Percentiles rank a stretch among this genome's conserved stretches.
Conservation (phyloP, 2,329 filamentous ascomycete species). For the Fusarium neocosmosporiellum region DNA sequence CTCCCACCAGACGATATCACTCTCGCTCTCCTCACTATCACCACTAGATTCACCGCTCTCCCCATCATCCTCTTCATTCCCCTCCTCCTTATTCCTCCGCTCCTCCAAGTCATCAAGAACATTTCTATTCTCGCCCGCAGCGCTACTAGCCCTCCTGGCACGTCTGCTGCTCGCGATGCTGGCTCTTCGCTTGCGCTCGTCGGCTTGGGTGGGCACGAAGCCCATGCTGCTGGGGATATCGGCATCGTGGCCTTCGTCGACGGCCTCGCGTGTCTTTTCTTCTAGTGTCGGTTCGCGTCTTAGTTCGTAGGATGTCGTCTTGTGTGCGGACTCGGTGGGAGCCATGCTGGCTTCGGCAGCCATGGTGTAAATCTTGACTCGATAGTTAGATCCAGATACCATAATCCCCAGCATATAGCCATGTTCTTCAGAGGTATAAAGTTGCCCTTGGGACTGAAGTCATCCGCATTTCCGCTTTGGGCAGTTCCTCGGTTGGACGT, state of each 20-base stretch:
- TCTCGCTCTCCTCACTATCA: constrained; percentile 38
- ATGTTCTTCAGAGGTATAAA: background rate
- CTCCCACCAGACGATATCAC: constrained; percentile 61
- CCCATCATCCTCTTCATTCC: background rate
- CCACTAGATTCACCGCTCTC: constrained; percentile 15
- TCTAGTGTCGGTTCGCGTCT: constrained; percentile 40
- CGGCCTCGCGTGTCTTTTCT: constrained; percentile 53
- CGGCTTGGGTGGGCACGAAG: constrained; percentile 54
- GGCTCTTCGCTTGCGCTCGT: constrained; percentile 51
- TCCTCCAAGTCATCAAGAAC: background rate
- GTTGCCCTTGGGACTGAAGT: background rate
- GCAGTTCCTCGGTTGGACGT: background rate
- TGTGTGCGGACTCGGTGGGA: constrained; percentile 1
- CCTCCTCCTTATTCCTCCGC: background rate
- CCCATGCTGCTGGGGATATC: constrained; percentile 61
- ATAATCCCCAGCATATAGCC: background rate
- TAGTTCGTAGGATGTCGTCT: constrained; percentile 14
- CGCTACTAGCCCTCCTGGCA: constrained; percentile 5
- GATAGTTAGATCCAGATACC: background rate
- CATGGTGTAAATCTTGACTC: constrained; percentile 20
- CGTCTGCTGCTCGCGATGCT: constrained; percentile 48
- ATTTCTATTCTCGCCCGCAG: background rate
- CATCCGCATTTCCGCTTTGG: constrained; percentile 16
- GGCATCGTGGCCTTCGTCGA: constrained; percentile 60
- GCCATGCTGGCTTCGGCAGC: constrained; percentile 4